Evolutionary conservation across 1,139 yeast genomes (phyloP).

Genomic region (Ashbya aceris): DNA sequence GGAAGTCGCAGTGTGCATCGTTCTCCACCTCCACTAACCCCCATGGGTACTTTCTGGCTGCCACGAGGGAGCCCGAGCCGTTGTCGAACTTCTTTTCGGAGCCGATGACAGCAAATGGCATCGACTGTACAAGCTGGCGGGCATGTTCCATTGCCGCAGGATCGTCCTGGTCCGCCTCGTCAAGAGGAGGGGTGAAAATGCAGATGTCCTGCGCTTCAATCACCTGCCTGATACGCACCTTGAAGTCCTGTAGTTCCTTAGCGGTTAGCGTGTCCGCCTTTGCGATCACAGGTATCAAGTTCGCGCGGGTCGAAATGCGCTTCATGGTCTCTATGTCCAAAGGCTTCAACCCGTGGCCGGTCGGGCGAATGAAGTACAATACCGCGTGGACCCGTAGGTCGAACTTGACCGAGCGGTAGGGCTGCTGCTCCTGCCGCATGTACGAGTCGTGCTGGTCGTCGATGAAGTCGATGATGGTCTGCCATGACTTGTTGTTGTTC

Average conservation of each 20-base stretch:
- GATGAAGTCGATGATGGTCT: constrained; percentile 82
- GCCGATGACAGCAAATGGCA: constrained; percentile 93
- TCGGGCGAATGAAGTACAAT: constrained; percentile 88
- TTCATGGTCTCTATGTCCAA: constrained; percentile 92
- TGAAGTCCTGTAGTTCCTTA: constrained; percentile 70
- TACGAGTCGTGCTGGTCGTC: constrained; percentile 95
- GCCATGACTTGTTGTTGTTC: constrained; percentile 88
- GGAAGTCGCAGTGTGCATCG: constrained; percentile 91
- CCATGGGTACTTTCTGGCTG: constrained; percentile 96
- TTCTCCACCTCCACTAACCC: constrained; percentile 96
- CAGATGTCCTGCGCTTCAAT: constrained; percentile 87
- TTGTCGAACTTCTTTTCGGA: constrained; percentile 80
- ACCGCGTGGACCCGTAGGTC: constrained; percentile 95
- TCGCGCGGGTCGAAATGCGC: constrained; percentile 77
- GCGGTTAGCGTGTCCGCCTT: constrained; percentile 90
- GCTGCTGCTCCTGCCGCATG: constrained; percentile 97
- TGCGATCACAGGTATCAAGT: constrained; percentile 90
- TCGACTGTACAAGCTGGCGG: constrained; percentile 72
- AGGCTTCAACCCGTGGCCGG: constrained; percentile 91
- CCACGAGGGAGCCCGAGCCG: constrained; percentile 63
- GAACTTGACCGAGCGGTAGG: constrained; percentile 54
- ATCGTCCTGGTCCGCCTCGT: constrained; percentile 46
- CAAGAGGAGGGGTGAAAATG: constrained; percentile 75
- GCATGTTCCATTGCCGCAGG: constrained; percentile 73
- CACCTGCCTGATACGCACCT: constrained; percentile 79